phyloP scores from a whole-genome alignment of 176 grass and related monocot genomes.

The Musa itinerans region DNA sequence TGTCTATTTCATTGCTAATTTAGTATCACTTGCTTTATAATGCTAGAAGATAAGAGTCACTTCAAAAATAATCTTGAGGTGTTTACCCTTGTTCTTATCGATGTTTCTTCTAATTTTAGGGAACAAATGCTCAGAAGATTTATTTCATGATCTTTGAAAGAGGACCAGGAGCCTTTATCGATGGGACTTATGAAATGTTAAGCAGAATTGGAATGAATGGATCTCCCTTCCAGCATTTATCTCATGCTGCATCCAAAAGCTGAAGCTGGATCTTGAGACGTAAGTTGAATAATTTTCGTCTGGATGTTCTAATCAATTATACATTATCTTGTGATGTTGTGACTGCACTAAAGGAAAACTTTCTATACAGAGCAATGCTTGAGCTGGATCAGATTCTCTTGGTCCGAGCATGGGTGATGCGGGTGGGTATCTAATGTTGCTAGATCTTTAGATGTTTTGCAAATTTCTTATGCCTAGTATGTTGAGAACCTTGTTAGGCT shows the following conservation, averaged over 20 bases:
- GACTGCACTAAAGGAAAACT: neutral
- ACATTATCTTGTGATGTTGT: neutral
- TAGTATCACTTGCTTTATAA: too few species aligned
- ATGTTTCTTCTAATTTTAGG: constrained; percentile 28
- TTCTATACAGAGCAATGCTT: constrained; percentile 49
- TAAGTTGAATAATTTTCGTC: too few species aligned
- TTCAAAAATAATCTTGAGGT: too few species aligned
- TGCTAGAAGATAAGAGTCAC: too few species aligned
- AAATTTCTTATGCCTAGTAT: neutral
- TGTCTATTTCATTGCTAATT: neutral
- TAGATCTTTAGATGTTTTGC: too few species aligned
- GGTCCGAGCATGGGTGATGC: constrained; percentile 56
- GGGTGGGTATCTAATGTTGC: constrained; percentile 41
- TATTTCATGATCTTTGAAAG: constrained; percentile 90
- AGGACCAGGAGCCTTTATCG: constrained; percentile 59
- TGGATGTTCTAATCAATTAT: neutral
- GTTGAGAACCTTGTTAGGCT: neutral
- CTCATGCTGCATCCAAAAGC: constrained; percentile 34
- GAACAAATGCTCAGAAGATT: constrained; percentile 59
- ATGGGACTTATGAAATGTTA: constrained; percentile 45
- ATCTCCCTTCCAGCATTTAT: constrained; percentile 43
- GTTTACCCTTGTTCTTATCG: constrained; percentile 10
- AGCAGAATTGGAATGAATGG: constrained; percentile 29
- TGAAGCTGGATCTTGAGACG: too few species aligned
- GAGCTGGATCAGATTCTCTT: constrained; percentile 93